Conservation (phyloP, 108 stramenopile species). For the Skeletonema tropicum region DNA sequence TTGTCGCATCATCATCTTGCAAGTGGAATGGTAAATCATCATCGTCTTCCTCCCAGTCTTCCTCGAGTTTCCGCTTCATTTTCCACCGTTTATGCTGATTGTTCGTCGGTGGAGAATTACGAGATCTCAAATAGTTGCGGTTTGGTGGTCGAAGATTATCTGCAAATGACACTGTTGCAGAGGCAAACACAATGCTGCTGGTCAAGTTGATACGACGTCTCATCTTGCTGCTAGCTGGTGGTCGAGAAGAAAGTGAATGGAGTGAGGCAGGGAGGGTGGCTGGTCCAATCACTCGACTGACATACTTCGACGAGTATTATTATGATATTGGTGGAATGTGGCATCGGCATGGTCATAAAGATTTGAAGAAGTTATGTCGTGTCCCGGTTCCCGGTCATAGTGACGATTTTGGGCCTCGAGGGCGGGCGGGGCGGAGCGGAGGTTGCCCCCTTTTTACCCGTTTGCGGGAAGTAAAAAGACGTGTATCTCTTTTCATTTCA, state of each 20-base stretch:
- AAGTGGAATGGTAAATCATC: slow-evolving; percentile 1
- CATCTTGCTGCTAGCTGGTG: background rate
- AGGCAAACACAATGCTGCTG: background rate
- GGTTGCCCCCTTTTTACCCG: no score
- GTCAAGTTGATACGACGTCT: background rate
- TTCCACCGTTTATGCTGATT: background rate
- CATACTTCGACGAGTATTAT: no score
- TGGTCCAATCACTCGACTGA: background rate
- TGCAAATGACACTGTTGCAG: background rate
- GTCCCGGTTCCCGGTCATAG: no score
- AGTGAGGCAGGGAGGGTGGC: background rate
- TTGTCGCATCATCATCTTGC: slow-evolving; percentile 1
- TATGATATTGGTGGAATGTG: no score
- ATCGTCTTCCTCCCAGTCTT: background rate
- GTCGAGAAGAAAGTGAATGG: background rate
- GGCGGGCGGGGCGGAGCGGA: no score
- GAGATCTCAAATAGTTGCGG: background rate
- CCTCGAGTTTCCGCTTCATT: background rate
- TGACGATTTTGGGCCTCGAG: no score
- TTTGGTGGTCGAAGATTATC: background rate
- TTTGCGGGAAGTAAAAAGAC: no score
- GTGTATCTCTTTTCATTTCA: no score
- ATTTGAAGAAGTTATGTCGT: no score
- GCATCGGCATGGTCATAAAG: no score
- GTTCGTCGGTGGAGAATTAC: background rate